phyloP scores from a whole-genome alignment of 2,329 filamentous ascomycete genomes.

The Fonsecaea pugnacius region DNA sequence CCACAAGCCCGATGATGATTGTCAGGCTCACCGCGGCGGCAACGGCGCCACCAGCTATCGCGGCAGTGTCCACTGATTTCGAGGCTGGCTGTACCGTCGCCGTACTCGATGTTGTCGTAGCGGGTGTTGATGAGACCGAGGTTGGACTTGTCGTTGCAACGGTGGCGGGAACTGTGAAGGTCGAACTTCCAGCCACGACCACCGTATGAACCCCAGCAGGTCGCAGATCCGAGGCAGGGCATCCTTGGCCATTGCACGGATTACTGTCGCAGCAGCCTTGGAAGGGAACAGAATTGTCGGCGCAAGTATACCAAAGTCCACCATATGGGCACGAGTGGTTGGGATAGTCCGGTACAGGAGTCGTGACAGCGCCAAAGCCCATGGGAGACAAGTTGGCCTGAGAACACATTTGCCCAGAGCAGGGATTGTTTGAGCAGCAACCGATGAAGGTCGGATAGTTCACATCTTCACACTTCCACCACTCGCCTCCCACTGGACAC shows the following conservation, averaged over 20 bases:
- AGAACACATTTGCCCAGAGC: conserved; percentile 29
- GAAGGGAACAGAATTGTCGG: conserved; percentile 23
- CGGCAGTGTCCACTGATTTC: conserved; percentile 13
- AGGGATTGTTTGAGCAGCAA: conserved; percentile 39
- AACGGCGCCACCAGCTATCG: conserved; percentile 22
- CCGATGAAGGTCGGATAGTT: conserved; percentile 37
- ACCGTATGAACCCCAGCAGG: conserved; percentile 26
- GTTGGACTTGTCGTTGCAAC: conserved; percentile 18
- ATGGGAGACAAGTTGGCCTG: conserved; percentile 23
- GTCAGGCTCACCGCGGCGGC: conserved; percentile 19
- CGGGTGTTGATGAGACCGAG: not conserved
- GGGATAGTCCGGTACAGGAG: conserved; percentile 26
- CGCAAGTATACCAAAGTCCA: conserved; percentile 30
- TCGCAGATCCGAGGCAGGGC: conserved; percentile 19
- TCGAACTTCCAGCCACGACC: conserved; percentile 26
- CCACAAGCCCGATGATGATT: conserved; percentile 10
- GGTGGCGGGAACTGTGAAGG: conserved; percentile 26
- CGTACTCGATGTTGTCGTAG: conserved; percentile 9
- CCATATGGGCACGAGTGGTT: conserved; percentile 30
- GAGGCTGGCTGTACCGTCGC: not conserved
- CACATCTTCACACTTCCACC: conserved; percentile 35
- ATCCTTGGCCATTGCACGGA: conserved; percentile 30
- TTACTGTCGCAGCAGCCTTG: conserved; percentile 30
- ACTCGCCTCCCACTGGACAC: conserved; percentile 38
- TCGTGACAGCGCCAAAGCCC: conserved; percentile 26